Conservation (phyloP, 805 yeast genomes). For the Tetrapisispora phaffii region DNA sequence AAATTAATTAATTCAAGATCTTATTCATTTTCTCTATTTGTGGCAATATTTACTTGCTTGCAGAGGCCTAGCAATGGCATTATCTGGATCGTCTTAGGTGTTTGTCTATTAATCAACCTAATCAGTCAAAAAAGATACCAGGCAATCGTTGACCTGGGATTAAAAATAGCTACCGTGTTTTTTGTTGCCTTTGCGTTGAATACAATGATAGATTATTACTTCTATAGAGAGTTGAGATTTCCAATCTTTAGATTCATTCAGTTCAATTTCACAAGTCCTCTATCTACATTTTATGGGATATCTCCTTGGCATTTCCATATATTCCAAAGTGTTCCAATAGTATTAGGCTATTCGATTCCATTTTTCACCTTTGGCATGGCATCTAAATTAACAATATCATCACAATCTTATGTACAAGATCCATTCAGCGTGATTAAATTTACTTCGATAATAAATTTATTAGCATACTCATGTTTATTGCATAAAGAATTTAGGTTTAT, state of each 20-base stretch:
- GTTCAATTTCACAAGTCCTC: conserved; percentile 65
- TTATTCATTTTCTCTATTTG: conserved; percentile 32
- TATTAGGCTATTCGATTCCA: conserved; percentile 60
- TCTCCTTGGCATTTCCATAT: conserved; percentile 81
- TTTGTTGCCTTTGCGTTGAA: conserved; percentile 31
- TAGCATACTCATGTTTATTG: conserved; percentile 50
- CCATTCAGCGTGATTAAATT: conserved; percentile 21
- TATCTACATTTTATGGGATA: conserved; percentile 75
- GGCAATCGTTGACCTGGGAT: conserved; percentile 9
- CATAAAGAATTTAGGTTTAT: conserved; percentile 92
- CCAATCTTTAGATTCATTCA: conserved; percentile 64
- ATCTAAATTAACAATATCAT: conserved; percentile 6
- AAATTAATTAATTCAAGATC: conserved; percentile 8
- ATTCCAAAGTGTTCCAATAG: conserved; percentile 70
- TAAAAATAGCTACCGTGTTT: conserved; percentile 16
- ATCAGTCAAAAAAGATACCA: conserved; percentile 4
- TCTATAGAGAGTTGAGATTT: conserved; percentile 46
- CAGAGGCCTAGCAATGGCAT: conserved; percentile 79
- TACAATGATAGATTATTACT: conserved; percentile 43
- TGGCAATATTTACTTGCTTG: conserved; percentile 56
- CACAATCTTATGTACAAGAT: background rate
- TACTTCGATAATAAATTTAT: conserved; percentile 36
- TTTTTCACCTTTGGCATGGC: conserved; percentile 40
- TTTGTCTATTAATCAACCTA: conserved; percentile 17
- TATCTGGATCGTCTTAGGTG: conserved; percentile 63